Evolutionary conservation across 2,329 filamentous ascomycete genomes (phyloP), one percentile per base, ranked within the genome.

Genomic region (Aspergillus alliaceus): DNA sequence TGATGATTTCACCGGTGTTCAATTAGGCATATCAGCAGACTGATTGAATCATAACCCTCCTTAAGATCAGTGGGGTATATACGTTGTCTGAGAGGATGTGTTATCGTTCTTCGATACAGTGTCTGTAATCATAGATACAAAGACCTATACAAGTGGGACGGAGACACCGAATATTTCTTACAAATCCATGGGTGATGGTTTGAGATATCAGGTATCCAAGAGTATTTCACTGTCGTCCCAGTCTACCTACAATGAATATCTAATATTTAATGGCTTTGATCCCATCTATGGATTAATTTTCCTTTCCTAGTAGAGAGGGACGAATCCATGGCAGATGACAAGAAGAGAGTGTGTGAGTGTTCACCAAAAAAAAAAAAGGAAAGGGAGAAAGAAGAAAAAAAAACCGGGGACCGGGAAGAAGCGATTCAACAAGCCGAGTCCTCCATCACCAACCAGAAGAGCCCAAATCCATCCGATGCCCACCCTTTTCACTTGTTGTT

Each of bases 371-470:
- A 32, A 39, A 24, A 32, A 31, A 44, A 40, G 29, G 25, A 51
- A 42, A 20, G 47, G 35, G n/a, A n/a, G n/a, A n/a, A n/a, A n/a
- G n/a, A n/a, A 55, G 32, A 47, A 51, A 53, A 55, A 59, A 51
- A 55, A 54, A 49, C 51, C 37, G 60, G 56, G 51, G 60, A 57
- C 54, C 55, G 54, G 59, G 51, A 61, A 29, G 59, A 58, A 63
- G 62, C 60, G 57, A 64, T 57, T 61, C 59, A 54, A 57, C 55
- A 56, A 42, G 20, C 27, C 39, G 22, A 25, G 39, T 42, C 22
- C n/a, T 42, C 31, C 49, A 54, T 51, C 40, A 51, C 56, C 58
- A 60, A 61, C 60, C 59, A 62, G 51, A 58, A 42, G 22, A 47
- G 47, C n/a, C 24, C 35, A 56, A 59, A 59, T 51, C 40, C 53